Conservation (phyloP, 495 filamentous ascomycete genomes). For the Cercophora sp. region DNA sequence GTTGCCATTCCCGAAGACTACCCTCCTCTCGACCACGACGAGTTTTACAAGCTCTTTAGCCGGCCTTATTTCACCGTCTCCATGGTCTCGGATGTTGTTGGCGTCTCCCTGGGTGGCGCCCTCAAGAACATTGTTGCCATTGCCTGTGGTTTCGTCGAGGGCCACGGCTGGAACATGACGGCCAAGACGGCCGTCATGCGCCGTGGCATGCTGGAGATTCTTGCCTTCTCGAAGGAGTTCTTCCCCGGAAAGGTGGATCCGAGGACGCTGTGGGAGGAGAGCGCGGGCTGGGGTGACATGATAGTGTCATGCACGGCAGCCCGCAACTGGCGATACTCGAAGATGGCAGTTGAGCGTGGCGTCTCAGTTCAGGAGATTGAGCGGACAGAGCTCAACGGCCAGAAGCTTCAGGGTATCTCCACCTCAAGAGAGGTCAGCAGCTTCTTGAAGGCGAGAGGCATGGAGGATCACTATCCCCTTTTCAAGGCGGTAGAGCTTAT, state of each 20-base stretch:
- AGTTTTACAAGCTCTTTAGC: slow-evolving; percentile 83
- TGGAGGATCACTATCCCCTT: slow-evolving; percentile 82
- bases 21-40: slow-evolving; percentile 73
- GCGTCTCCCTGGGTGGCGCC: slow-evolving; percentile 90
- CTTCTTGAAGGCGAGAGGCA: slow-evolving; percentile 73
- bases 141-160: slow-evolving; percentile 91
- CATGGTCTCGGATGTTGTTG: slow-evolving; percentile 87
- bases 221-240: slow-evolving; percentile 89
- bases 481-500: slow-evolving; percentile 80
- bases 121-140: slow-evolving; percentile 97
- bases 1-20: slow-evolving; percentile 72
- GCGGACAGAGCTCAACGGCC: slow-evolving; percentile 85
- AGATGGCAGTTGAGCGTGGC: slow-evolving; percentile 75
- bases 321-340: slow-evolving; percentile 90
- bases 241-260: slow-evolving; percentile 74
- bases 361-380: slow-evolving; percentile 83
- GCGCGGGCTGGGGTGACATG: slow-evolving; percentile 90
- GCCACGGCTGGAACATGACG: slow-evolving; percentile 95
- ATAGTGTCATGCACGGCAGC: slow-evolving; percentile 91
- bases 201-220: slow-evolving; percentile 89
- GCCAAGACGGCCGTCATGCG: slow-evolving; percentile 97
- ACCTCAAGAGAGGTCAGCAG: slow-evolving; percentile 87
- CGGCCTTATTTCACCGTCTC: slow-evolving; percentile 96
- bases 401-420: slow-evolving; percentile 91
- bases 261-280: slow-evolving; percentile 92